Evolutionary conservation across 2,329 filamentous ascomycete species (phyloP).

Genomic region (Talaromyces rugulosus): DNA sequence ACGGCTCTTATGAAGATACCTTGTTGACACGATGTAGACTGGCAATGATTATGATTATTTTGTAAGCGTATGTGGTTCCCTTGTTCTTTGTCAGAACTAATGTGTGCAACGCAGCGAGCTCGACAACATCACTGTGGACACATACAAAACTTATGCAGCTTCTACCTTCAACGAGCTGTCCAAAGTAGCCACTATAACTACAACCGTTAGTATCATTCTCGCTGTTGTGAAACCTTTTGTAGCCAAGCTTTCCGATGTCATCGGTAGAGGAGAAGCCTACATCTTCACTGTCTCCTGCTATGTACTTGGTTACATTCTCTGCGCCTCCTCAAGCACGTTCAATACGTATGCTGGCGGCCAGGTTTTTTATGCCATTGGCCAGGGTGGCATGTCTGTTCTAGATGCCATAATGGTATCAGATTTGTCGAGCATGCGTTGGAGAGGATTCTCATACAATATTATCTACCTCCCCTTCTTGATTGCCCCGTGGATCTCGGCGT

Average conservation of each 20-base stretch:
- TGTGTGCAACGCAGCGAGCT: constrained; percentile 24
- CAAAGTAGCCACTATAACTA: constrained; percentile 31
- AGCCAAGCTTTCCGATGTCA: constrained; percentile 41
- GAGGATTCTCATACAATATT: constrained; percentile 36
- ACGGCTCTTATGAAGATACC: background rate
- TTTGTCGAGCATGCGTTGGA: constrained; percentile 37
- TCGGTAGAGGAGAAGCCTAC: constrained; percentile 39
- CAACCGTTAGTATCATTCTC: constrained; percentile 35
- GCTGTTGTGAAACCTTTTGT: constrained; percentile 40
- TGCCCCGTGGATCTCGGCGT: constrained; percentile 38
- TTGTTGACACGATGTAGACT: constrained; percentile 14
- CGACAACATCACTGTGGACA: constrained; percentile 34
- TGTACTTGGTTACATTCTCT: constrained; percentile 36
- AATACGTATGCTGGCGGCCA: constrained; percentile 35
- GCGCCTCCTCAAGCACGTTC: constrained; percentile 32
- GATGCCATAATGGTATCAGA: constrained; percentile 42
- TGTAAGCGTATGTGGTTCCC: constrained; percentile 15
- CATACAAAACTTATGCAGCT: constrained; percentile 39
- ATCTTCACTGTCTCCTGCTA: constrained; percentile 31
- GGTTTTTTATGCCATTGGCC: constrained; percentile 34
- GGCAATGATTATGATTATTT: constrained; percentile 28
- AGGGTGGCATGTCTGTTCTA: constrained; percentile 38
- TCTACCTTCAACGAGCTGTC: constrained; percentile 37
- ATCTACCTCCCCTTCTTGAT: constrained; percentile 39
- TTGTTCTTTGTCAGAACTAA: background rate